Evolutionary conservation across 805 yeast genomes (phyloP).

Genomic region (Torulaspora microellipsoides): DNA sequence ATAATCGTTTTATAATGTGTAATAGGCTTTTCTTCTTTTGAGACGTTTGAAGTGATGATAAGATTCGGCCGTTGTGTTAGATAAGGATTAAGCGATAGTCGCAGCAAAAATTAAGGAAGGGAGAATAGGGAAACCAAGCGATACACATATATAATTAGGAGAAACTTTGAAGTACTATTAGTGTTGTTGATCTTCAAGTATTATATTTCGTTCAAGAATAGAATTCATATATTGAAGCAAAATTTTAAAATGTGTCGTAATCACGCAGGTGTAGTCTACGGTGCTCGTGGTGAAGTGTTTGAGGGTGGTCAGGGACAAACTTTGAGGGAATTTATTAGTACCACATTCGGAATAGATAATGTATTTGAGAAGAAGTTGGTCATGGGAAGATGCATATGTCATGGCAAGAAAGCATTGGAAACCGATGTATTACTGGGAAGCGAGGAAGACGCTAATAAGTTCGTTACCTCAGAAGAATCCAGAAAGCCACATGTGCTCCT

Average conservation of each 20-base stretch:
- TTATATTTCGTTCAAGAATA: too few species aligned
- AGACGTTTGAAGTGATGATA: too few species aligned
- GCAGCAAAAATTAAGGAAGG: too few species aligned
- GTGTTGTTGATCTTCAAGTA: too few species aligned
- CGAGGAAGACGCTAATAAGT: slow-evolving; percentile 8
- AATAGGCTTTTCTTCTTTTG: too few species aligned
- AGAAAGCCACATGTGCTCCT: slow-evolving; percentile 13
- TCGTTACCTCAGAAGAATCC: slow-evolving; percentile 9
- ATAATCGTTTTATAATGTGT: too few species aligned
- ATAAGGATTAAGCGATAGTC: too few species aligned
- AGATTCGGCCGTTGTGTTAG: too few species aligned
- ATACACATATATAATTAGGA: too few species aligned
- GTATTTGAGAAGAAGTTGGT: slow-evolving; percentile 12
- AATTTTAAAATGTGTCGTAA: background rate
- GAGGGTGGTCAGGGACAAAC: slow-evolving; percentile 5
- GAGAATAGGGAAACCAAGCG: too few species aligned
- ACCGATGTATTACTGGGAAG: slow-evolving; percentile 11
- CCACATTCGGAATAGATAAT: slow-evolving; percentile 8
- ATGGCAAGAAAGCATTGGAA: slow-evolving; percentile 14
- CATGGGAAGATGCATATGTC: slow-evolving; percentile 18
- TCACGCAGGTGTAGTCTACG: slow-evolving; percentile 14
- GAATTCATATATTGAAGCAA: too few species aligned
- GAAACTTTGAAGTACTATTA: too few species aligned
- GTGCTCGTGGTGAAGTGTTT: slow-evolving; percentile 13
- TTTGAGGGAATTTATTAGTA: slow-evolving; percentile 8